Percentiles rank a stretch among this genome's conserved stretches.
Evolutionary conservation across 805 yeast species (phyloP).

Genomic region (Myxozyma neotropica): DNA sequence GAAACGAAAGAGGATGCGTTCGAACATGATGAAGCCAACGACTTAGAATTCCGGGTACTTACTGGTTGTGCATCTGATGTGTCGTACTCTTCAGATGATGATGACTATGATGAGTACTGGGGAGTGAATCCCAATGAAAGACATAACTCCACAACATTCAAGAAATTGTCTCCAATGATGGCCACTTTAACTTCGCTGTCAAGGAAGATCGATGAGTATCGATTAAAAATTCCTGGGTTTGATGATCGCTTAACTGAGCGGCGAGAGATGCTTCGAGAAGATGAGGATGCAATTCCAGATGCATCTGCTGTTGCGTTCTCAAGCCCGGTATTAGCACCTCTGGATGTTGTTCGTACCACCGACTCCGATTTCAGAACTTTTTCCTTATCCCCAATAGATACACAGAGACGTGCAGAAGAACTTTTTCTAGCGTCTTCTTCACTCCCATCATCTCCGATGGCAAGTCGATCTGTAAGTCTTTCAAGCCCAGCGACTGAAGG

Average conservation of each 20-base stretch:
- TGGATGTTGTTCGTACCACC: background rate
- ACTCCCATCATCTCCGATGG: slow-evolving; percentile 3
- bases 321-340: slow-evolving; percentile 12
- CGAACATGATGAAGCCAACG: too few species aligned
- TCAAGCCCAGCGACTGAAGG: slow-evolving; percentile 1
- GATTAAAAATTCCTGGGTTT: slow-evolving; percentile 22
- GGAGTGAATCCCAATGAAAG: slow-evolving; percentile 17
- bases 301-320: slow-evolving; percentile 19
- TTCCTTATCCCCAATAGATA: slow-evolving; percentile 22
- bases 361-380: background rate
- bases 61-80: slow-evolving; percentile 18
- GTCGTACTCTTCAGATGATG: slow-evolving; percentile 22
- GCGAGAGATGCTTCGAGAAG: slow-evolving; percentile 19
- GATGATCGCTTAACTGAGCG: slow-evolving; percentile 25
- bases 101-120: slow-evolving; percentile 30
- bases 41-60: slow-evolving; percentile 1
- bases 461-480: background rate
- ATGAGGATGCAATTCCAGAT: slow-evolving; percentile 19
- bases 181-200: slow-evolving; percentile 11
- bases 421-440: slow-evolving; percentile 16
- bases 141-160: slow-evolving; percentile 8
- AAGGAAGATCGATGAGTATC: slow-evolving; percentile 20
- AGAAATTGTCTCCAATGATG: slow-evolving; percentile 25
- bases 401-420: slow-evolving; percentile 26
- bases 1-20: background rate